Base-by-base conservation (phyloP, 2,329 filamentous ascomycete genomes). In the Pyricularia sp. region DNA sequence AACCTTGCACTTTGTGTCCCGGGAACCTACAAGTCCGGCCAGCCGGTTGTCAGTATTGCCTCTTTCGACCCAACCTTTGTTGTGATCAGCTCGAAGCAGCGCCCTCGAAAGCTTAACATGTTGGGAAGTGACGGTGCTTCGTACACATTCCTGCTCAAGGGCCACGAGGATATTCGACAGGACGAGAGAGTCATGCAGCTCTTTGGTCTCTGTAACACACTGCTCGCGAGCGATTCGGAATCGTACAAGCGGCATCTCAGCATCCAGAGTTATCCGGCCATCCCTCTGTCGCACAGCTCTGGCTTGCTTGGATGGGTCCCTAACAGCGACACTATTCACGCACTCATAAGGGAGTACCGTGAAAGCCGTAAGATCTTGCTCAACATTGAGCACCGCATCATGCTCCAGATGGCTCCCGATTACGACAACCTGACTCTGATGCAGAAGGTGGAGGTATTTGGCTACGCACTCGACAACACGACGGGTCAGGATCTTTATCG, bases 381-480 rank as follows among this genome's bases (percentile, higher is more conserved):
- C 69, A 99, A 99, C 73, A 99, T 99, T 68, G 94, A 99, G 78
- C 94, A 99, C 74, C 89, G 96, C 59, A 99, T 99, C 75, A 99
- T 99, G 94, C 81, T 99, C 65, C 96, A 99, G 75, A 99, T 99
- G 94, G 94, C 94, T 28, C 96, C 94, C 0, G 94, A 99, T 74
- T 99, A 97, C 72, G 94, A 99, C 73, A 97, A 96, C 72, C 86
- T 99, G 61, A 97, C 96, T 0, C 84, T 99, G 44, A 97, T 99
- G 94, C 96, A 99, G 74, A 99, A 99, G 78, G 96, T 99, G 0
- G 96, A 99, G 76, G 94, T 99, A 12, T 99, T 99, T 73, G 93
- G 94, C 35, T 99, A 99, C 74, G 96, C 94, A 4, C 87, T 99
- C 66, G 96, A 99, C 78, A 99, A 99, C 75, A 99, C 94, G 0